Percentiles rank a stretch among this genome's conserved stretches.
These are phyloP conservation scores for Uronychia binucleata DNA, from an alignment of 73 alveolate species.

Conservation along the genomic window DNA sequence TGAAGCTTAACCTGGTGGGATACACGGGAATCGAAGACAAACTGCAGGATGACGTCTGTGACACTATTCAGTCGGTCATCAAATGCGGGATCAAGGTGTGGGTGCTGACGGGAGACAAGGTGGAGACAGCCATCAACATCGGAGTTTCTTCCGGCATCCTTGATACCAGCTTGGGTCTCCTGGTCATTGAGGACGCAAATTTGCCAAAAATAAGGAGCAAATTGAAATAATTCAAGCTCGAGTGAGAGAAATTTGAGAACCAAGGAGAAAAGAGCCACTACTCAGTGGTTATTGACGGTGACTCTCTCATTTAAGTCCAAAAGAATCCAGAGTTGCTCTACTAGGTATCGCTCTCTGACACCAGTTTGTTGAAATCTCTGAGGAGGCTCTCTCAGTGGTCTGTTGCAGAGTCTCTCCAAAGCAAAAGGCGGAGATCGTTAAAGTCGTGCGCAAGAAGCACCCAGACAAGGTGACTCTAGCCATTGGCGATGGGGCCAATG, in stretches of 20 bases:
- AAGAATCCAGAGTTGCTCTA: background rate
- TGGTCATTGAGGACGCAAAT: slow-evolving; percentile 60
- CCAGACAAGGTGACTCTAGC: slow-evolving; percentile 84
- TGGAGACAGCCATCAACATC: slow-evolving; percentile 89
- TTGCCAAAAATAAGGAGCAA: background rate
- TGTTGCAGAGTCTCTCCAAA: slow-evolving; percentile 92
- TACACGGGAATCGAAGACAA: slow-evolving; percentile 94
- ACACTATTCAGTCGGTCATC: slow-evolving; percentile 55
- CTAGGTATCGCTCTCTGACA: background rate
- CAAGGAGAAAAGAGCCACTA: background rate
- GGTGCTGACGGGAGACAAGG: slow-evolving; percentile 86
- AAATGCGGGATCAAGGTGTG: slow-evolving; percentile 64
- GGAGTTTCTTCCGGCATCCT: slow-evolving; percentile 86
- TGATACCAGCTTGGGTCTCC: slow-evolving; percentile 38
- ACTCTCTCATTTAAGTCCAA: slow-evolving; percentile 56
- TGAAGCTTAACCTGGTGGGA: slow-evolving; percentile 84
- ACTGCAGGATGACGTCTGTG: slow-evolving; percentile 90
- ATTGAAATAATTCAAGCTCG: background rate
- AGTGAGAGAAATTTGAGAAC: background rate
- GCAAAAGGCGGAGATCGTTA: slow-evolving; percentile 91
- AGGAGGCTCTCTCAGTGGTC: slow-evolving; percentile 50
- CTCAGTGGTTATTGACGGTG: slow-evolving; percentile 45
- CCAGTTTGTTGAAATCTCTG: background rate
- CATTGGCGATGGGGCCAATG: slow-evolving; percentile 98
- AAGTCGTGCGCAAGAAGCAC: slow-evolving; percentile 32